Evolutionary conservation across 1,139 yeast species (phyloP), one percentile per base, ranked within the genome.

Genomic region (Geotrichum citri-aurantii): DNA sequence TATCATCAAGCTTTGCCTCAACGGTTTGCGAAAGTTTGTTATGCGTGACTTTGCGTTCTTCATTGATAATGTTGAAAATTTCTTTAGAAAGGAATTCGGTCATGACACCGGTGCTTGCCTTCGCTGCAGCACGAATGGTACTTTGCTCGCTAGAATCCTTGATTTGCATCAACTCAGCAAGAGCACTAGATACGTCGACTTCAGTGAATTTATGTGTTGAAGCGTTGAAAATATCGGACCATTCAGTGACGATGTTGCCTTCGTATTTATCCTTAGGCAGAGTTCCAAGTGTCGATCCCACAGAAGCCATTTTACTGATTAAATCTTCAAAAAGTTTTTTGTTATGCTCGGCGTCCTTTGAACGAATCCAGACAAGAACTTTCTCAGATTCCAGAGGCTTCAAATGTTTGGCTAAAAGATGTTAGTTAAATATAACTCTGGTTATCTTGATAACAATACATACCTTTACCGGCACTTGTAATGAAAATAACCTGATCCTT

Each of bases 51-150:
- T 84, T 84, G 65, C 81, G 76, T 65, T 91, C 98, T 66, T 90
- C 96, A 72, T 93, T 98, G 44, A 93, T 88, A 59, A 88, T 81
- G 58, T 81, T 81, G 70, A 90, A 87, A 92, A 93, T 88, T 69
- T 91, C 95, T 68, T 91, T 92, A 48, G 92, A 86, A 73, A 93
- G 86, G 58, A 80, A 81, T 66, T 86, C 86, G 17, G 74, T 65
- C 89, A 92, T 87, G 79, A 92, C 81, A 48, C 86, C 88, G 40
- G 84, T 83, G 10, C 95, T 85, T 2, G 95, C 82, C 70, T 84
- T 86, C 23, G 96, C 78, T 0, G 98, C 97, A 54, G 82, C 77
- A 62, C 83, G 79, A 24, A 89, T 76, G 59, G 81, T 78, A 51
- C 79, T 77, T 62, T 86, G 80, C 72, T 93, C 98, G 27, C 83